Evolutionary conservation across 129 eudicot species (phyloP).

Genomic region (Oenanthe sinensis): DNA sequence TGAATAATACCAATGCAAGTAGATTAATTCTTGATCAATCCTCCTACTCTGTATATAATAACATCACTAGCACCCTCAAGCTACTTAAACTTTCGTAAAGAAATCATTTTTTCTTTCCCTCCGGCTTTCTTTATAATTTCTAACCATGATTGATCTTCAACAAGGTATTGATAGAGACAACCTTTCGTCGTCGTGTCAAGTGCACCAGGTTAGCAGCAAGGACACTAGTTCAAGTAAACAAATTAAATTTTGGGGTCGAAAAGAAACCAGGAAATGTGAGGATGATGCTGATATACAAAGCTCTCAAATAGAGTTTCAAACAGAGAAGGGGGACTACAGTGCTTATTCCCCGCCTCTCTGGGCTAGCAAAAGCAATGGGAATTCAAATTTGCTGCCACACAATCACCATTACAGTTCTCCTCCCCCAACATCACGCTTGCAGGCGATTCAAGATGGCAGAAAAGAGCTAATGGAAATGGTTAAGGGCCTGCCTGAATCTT

Average conservation of each 20-base stretch:
- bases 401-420: background rate
- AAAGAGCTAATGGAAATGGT: constrained; percentile 32
- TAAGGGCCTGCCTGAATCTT: constrained; percentile 36
- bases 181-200: background rate
- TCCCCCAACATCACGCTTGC: constrained; percentile 18
- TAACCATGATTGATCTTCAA: constrained; percentile 13
- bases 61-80: background rate
- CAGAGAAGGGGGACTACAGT: background rate
- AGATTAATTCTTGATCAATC: background rate
- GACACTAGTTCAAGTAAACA: background rate
- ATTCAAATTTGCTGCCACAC: constrained; percentile 1
- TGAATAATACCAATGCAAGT: background rate
- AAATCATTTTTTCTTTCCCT: background rate
- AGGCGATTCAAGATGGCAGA: constrained; percentile 20
- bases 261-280: background rate
- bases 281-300: background rate
- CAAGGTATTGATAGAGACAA: background rate
- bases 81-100: background rate
- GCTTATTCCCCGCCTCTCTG: constrained; percentile 21
- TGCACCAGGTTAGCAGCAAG: background rate
- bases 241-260: constrained; percentile 10
- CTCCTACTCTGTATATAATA: background rate
- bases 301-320: constrained; percentile 3
- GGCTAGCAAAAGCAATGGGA: background rate
- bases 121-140: background rate